Conservation (phyloP, 2,329 filamentous ascomycete species). For the Sporothrix mexicana region DNA sequence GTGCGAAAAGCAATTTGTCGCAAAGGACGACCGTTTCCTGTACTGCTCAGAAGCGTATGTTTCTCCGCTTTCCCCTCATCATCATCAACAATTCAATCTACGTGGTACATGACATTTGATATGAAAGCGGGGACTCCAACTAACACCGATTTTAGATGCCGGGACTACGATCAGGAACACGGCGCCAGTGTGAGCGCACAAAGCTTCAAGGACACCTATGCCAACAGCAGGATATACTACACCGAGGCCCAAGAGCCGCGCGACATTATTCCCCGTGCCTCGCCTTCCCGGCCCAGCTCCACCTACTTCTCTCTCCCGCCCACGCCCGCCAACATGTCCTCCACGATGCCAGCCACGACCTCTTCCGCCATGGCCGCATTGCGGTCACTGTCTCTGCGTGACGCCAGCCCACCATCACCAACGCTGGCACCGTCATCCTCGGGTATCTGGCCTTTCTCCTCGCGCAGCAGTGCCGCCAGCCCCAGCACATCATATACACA, state of each 20-base stretch:
- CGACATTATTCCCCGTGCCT: constrained; percentile 68
- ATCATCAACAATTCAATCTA: not conserved
- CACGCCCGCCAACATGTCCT: constrained; percentile 51
- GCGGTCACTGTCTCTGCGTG: constrained; percentile 59
- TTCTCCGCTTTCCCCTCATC: too few species aligned
- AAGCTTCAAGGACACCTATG: constrained; percentile 35
- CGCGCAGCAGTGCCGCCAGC: constrained; percentile 57
- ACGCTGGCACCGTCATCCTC: constrained; percentile 46
- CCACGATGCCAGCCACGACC: constrained; percentile 50
- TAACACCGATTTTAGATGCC: constrained; percentile 52
- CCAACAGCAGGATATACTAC: constrained; percentile 25
- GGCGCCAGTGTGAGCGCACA: constrained; percentile 37
- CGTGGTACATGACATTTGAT: not conserved
- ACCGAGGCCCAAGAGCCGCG: constrained; percentile 53
- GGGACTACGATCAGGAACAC: constrained; percentile 57
- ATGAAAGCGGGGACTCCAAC: not conserved
- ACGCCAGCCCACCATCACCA: constrained; percentile 63
- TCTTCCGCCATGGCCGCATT: constrained; percentile 62
- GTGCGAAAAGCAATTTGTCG: constrained; percentile 70
- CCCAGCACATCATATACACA: constrained; percentile 60
- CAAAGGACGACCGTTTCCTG: constrained; percentile 61
- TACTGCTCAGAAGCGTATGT: constrained; percentile 70
- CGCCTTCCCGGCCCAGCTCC: constrained; percentile 64
- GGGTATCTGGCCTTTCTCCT: constrained; percentile 60
- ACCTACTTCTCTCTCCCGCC: constrained; percentile 62